These are phyloP conservation scores for Silene conica DNA, from an alignment of 148 eudicot genomes.

Conservation along the genomic window DNA sequence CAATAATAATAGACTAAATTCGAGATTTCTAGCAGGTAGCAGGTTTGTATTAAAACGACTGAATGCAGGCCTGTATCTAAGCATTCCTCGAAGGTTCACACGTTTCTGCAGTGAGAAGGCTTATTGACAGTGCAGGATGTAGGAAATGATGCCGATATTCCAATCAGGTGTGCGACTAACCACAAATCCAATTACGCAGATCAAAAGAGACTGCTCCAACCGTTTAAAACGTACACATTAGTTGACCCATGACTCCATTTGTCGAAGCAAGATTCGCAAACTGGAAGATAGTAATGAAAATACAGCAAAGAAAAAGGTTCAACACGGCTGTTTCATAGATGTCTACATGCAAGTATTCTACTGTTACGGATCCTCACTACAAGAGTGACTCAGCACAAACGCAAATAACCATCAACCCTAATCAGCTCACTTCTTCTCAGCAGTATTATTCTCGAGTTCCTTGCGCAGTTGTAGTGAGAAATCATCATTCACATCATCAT, in stretches of 20 bases:
- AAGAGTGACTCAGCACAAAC: background rate
- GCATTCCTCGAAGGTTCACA: background rate
- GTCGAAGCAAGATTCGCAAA: background rate
- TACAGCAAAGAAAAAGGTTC: background rate
- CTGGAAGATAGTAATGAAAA: background rate
- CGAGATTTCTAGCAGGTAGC: no score
- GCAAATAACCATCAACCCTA: background rate
- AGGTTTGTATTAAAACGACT: no score
- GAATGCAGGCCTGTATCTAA: background rate
- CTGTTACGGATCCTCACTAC: background rate
- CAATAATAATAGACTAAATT: no score
- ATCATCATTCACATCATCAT: slow-evolving; percentile 83
- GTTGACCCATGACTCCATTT: no score
- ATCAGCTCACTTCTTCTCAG: slow-evolving; percentile 48
- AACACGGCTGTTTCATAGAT: background rate
- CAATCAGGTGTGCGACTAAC: background rate
- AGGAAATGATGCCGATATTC: background rate
- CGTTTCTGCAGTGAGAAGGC: no score
- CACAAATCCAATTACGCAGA: background rate
- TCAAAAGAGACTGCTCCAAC: background rate
- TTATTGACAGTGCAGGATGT: background rate
- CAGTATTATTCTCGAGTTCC: slow-evolving; percentile 57
- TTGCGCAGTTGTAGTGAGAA: slow-evolving; percentile 74
- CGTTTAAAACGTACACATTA: background rate
- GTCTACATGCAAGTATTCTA: slow-evolving; percentile 10